Conservation (phyloP, 441 rosid genomes). For the Brassica hybrid region DNA sequence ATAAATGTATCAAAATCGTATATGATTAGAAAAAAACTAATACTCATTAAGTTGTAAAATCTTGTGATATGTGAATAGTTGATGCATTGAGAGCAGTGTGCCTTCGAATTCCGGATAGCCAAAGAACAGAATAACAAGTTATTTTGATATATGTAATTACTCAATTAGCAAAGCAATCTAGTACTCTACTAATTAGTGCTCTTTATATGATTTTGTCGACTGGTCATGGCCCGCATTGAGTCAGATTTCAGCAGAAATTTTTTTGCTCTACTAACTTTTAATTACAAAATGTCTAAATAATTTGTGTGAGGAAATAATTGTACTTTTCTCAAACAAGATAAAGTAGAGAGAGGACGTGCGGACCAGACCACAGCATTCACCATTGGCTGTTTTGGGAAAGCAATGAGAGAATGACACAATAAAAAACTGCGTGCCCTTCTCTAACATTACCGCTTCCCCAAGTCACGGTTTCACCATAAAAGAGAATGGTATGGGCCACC, state of each 20-base stretch:
- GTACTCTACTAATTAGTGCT: conserved; percentile 14
- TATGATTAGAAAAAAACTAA: background rate
- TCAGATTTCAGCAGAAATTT: conserved; percentile 6
- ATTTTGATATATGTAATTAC: background rate
- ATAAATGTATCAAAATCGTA: background rate
- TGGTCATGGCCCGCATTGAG: conserved; percentile 31
- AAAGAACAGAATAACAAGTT: conserved; percentile 1
- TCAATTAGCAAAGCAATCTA: conserved; percentile 4
- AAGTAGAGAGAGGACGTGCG: conserved; percentile 35
- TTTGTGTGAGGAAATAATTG: background rate
- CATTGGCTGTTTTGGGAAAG: conserved; percentile 24
- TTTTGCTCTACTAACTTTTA: background rate
- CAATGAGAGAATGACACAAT: conserved; percentile 3
- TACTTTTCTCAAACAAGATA: conserved; percentile 21
- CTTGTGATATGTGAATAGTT: conserved; percentile 7
- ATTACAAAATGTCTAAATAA: too few relatives aligned
- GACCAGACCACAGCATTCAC: conserved; percentile 37
- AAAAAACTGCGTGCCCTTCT: conserved; percentile 20
- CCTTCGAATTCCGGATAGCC: conserved; percentile 5
- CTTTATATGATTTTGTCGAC: conserved; percentile 23
- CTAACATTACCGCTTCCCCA: conserved; percentile 39
- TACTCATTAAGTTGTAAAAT: background rate
- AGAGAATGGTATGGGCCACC: conserved; percentile 12
- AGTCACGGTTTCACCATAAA: conserved; percentile 40
- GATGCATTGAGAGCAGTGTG: conserved; percentile 12